Base-by-base conservation (phyloP, 257 asterid genomes). In the Eucommia ulmoides region DNA sequence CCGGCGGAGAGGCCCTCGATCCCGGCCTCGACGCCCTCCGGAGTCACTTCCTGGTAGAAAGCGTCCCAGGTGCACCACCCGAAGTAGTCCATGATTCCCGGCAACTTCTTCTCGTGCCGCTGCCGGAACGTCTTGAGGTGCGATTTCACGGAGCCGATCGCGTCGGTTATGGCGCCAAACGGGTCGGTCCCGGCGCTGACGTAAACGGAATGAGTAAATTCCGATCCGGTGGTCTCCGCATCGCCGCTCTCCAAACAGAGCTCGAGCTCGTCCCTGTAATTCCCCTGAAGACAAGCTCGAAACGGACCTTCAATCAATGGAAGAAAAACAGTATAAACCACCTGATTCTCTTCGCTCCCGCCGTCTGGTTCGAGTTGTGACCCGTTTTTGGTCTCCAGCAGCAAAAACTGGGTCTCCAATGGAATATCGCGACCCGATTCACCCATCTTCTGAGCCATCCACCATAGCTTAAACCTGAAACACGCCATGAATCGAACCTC, bases 31-130 rank as follows among this genome's bases (percentile, higher is more conserved):
- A 85, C 94, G 0, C 95, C 94, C 24, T 85, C 92, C 49, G 79
- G 92, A 22, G 93, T 77, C 21, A 85, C 95, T 22, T 85, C 88
- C 24, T 82, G 88, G 53, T 85, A 82, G 48, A 79, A 85, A 17
- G 95, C 95, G 54, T 85, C 95, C 95, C 95, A 85, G 0, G 95
- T 85, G 58, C 95, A 85, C 95, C 95, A 85, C 2, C 95, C 95
- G 18, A 85, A 85, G 61, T 59, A 82, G 57, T 82, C 92, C 24
- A 79, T 70, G 21, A 85, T 71, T 57, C 76, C 83, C 0, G 95
- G 94, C 41, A 82, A 54, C 42, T 75, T 79, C 78, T 85, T 85
- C 73, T 85, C 95, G 19, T 65, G 62, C 53, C 92, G 60, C 35
- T 73, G 58, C 22, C 78, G 57, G 57, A 85, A 85, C 2, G 85